Percentiles rank a stretch among this genome's conserved stretches.
phyloP scores from a whole-genome alignment of 495 filamentous ascomycete species.

The Podospora bellae-mahoneyi region DNA sequence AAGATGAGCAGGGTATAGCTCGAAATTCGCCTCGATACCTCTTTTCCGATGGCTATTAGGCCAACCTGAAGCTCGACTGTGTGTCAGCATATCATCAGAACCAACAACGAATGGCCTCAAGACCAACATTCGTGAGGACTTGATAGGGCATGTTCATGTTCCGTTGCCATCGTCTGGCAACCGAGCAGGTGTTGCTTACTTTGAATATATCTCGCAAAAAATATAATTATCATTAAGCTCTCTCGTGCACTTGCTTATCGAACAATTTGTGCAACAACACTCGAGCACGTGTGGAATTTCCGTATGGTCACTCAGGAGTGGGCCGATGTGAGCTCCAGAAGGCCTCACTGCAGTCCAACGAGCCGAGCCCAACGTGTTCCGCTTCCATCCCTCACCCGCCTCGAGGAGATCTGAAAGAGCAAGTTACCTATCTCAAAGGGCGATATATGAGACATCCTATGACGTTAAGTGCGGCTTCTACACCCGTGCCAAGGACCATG shows the following conservation, averaged over 20 bases:
- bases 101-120: not conserved
- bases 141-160: not conserved
- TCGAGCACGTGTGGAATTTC: not conserved
- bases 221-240: not conserved
- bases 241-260: not conserved
- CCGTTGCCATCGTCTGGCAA: not conserved
- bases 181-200: not conserved
- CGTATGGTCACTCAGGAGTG: not conserved
- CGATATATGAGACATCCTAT: not conserved
- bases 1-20: not conserved
- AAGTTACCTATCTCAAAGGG: not conserved
- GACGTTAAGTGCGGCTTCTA: not conserved
- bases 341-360: not conserved
- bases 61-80: too few relatives aligned
- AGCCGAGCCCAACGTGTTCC: not conserved
- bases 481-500: not conserved
- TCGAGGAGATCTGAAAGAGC: not conserved
- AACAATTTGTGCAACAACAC: not conserved
- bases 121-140: not conserved
- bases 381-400: not conserved
- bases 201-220: not conserved
- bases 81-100: too few relatives aligned
- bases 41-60: not conserved
- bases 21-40: not conserved
- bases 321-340: not conserved